Conservation (phyloP, 352 stramenopile genomes). For the Elongisporangium undulatum region DNA sequence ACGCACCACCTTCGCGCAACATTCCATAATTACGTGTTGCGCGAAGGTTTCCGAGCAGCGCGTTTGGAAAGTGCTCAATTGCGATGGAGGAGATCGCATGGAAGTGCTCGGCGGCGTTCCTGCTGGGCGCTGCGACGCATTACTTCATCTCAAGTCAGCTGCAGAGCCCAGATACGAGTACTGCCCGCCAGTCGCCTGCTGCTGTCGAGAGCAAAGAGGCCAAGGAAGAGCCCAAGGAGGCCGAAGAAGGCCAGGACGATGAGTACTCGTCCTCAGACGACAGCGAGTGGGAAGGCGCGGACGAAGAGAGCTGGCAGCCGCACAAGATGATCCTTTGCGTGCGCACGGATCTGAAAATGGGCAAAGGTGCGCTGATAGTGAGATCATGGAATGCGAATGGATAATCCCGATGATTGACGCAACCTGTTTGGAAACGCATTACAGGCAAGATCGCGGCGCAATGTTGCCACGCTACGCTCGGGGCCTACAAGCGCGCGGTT, state of each 20-base stretch:
- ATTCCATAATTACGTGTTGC: background rate
- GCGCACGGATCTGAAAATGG: constrained; percentile 94
- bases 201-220: background rate
- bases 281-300: constrained; percentile 55
- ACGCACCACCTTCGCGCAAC: constrained; percentile 1
- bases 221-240: background rate
- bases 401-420: background rate
- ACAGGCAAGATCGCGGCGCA: constrained; percentile 83
- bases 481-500: constrained; percentile 92
- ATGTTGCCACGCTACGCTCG: constrained; percentile 90
- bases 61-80: constrained; percentile 8
- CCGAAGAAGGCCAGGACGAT: constrained; percentile 15
- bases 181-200: constrained; percentile 1
- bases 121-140: constrained; percentile 64
- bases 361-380: constrained; percentile 80
- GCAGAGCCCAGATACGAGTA: constrained; percentile 10
- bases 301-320: constrained; percentile 51
- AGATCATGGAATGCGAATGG: background rate
- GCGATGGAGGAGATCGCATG: constrained; percentile 62
- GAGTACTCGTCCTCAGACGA: constrained; percentile 31
- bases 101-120: constrained; percentile 76
- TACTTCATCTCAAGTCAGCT: constrained; percentile 47
- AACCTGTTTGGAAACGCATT: no score
- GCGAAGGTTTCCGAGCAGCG: background rate
- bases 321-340: constrained; percentile 96